Conservation (phyloP, 345 rosid species). For the Ceriops tagal region DNA sequence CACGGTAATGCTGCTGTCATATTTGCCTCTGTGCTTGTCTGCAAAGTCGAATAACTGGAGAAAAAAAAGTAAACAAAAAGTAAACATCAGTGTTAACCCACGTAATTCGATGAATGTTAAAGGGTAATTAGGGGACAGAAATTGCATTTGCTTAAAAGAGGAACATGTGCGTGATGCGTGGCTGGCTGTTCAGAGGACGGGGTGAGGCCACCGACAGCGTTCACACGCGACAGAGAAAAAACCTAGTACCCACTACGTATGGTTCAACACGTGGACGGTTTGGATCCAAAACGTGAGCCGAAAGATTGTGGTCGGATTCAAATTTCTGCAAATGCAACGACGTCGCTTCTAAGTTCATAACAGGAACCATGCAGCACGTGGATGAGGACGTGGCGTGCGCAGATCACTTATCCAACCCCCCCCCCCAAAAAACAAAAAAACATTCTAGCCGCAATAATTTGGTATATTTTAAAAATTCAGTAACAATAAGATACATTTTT, state of each 20-base stretch:
- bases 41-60: conserved; percentile 82
- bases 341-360: neutral
- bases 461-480: no score
- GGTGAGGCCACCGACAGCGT: conserved; percentile 26
- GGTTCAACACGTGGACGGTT: conserved; percentile 38
- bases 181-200: neutral
- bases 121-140: conserved; percentile 11
- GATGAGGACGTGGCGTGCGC: no score
- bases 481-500: no score
- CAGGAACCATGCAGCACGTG: no score
- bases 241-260: neutral
- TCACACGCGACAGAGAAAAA: conserved; percentile 27
- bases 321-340: neutral
- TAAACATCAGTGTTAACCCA: conserved; percentile 4
- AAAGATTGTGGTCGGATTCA: conserved; percentile 5
- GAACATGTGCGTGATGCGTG: neutral
- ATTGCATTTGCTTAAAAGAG: neutral
- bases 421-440: neutral
- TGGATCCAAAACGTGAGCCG: conserved; percentile 41
- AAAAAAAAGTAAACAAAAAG: no score
- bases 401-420: no score
- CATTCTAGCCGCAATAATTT: no score
- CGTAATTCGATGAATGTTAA: conserved; percentile 2
- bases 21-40: conserved; percentile 92
- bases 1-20: conserved; percentile 78